phyloP scores from a whole-genome alignment of 129 eudicot genomes.

The Artemisia annua region DNA sequence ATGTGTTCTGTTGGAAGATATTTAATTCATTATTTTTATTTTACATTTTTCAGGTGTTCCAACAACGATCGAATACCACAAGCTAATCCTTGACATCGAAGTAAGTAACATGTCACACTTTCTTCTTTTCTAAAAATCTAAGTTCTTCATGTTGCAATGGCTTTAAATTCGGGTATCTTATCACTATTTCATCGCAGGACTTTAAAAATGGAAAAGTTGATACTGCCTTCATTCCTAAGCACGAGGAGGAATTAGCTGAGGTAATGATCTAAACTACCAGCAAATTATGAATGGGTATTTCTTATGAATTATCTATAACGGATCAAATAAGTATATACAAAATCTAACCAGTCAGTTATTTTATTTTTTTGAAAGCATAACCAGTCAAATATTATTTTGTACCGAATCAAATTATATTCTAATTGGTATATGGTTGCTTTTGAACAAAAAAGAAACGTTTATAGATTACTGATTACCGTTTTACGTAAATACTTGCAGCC shows the following conservation, averaged over 20 bases:
- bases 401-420: too few relatives aligned
- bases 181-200: conserved; percentile 50
- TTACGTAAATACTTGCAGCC: conserved; percentile 47
- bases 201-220: conserved; percentile 94
- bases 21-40: not conserved
- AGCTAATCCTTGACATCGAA: conserved; percentile 94
- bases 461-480: conserved; percentile 15
- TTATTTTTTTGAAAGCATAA: too few relatives aligned
- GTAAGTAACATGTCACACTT: conserved; percentile 37
- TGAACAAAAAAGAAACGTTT: too few relatives aligned
- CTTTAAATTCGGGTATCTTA: not conserved
- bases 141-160: not conserved
- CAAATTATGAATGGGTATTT: not conserved
- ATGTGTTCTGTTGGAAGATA: not conserved
- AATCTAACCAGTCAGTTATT: not conserved
- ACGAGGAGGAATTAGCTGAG: conserved; percentile 81
- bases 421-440: too few relatives aligned
- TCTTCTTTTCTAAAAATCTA: not conserved
- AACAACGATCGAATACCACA: conserved; percentile 95
- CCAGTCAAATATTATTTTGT: too few relatives aligned
- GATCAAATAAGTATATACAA: too few relatives aligned
- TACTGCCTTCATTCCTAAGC: conserved; percentile 98
- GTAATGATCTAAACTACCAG: conserved; percentile 44
- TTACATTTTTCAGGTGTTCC: conserved; percentile 75
- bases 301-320: too few relatives aligned